Evolutionary conservation across 2,329 filamentous ascomycete species (phyloP).

Genomic region (Cordyceps militaris): DNA sequence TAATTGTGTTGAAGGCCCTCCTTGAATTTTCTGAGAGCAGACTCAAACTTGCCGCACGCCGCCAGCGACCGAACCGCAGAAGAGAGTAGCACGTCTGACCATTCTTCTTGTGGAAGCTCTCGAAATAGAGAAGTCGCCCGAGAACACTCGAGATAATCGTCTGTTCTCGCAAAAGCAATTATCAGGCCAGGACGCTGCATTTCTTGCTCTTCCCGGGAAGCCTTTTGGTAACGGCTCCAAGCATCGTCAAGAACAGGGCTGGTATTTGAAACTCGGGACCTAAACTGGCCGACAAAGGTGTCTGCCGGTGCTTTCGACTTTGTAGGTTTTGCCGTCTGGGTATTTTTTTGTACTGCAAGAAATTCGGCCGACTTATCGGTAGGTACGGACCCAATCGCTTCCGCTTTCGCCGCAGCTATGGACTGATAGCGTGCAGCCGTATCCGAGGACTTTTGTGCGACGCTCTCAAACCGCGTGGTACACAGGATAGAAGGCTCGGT

Average conservation of each 20-base stretch:
- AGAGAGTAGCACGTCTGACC: constrained; percentile 34
- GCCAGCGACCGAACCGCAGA: constrained; percentile 37
- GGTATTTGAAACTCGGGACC: not conserved
- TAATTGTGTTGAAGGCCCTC: constrained; percentile 29
- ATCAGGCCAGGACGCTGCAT: constrained; percentile 29
- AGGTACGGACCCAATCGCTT: not conserved
- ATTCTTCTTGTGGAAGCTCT: constrained; percentile 28
- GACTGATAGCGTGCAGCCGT: not conserved
- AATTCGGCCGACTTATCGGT: no score
- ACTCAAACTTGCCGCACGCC: constrained; percentile 29
- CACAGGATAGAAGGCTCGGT: not conserved
- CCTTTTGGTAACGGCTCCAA: constrained; percentile 36
- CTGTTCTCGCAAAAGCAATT: constrained; percentile 36
- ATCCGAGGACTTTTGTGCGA: not conserved
- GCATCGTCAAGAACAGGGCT: not conserved
- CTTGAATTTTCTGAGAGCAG: constrained; percentile 35
- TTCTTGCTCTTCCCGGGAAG: constrained; percentile 26
- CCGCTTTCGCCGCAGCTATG: not conserved
- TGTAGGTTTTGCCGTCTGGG: not conserved
- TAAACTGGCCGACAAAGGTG: not conserved
- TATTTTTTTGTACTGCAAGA: not conserved
- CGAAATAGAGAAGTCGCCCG: constrained; percentile 40
- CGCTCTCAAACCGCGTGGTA: not conserved
- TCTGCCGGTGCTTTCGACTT: not conserved
- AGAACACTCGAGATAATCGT: constrained; percentile 35